Evolutionary conservation across 1,284 basidiomycete genomes (phyloP).

Genomic region (Calocybe gambosa): DNA sequence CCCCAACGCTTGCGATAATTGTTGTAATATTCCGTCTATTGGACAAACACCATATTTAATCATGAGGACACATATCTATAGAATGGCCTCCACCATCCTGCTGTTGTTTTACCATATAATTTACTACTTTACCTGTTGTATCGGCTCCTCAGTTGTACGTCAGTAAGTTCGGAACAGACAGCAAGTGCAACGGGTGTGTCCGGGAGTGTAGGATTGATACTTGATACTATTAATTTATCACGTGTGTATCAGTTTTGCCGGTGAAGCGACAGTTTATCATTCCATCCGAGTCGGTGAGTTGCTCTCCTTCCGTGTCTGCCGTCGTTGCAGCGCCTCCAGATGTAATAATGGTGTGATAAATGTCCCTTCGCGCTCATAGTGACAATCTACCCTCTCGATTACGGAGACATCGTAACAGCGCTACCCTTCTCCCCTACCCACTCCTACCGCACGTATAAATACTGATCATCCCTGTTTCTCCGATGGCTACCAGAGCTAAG

Average conservation of each 20-base stretch:
- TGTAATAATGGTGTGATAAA: not conserved
- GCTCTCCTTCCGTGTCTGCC: not conserved
- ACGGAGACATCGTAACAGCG: not conserved
- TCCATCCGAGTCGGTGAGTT: not conserved
- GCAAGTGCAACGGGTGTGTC: conserved; percentile 1
- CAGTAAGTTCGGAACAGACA: not conserved
- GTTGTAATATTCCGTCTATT: not conserved
- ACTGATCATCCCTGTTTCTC: conserved; percentile 9
- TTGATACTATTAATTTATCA: conserved; percentile 11
- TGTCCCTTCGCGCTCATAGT: not conserved
- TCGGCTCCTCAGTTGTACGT: no score
- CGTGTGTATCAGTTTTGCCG: conserved; percentile 7
- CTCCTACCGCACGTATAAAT: not conserved
- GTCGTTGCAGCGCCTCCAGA: not conserved
- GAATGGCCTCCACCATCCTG: conserved; percentile 1
- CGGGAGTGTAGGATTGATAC: not conserved
- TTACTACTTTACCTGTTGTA: not conserved
- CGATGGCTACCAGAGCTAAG: conserved; percentile 48
- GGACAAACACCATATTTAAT: conserved; percentile 1
- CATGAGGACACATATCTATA: conserved; percentile 10
- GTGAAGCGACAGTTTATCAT: not conserved
- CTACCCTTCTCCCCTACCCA: not conserved
- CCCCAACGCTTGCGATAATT: not conserved
- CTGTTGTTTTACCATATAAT: conserved; percentile 13
- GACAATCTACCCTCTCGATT: not conserved